These are phyloP conservation scores for Petunia hybrid DNA, from an alignment of 305 asterid genomes.

Conservation along the genomic window DNA sequence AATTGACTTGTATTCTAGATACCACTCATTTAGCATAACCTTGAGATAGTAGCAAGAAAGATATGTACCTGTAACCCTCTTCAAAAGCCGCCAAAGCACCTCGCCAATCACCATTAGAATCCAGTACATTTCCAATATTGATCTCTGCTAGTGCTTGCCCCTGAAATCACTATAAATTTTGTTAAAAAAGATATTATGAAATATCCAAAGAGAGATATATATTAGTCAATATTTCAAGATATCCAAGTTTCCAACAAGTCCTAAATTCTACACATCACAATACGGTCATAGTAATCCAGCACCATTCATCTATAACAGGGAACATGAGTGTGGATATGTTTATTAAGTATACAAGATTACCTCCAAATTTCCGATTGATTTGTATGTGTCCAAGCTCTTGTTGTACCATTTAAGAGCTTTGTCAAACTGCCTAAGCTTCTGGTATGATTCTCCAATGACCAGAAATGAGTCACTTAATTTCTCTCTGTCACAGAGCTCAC, in stretches of 20 bases:
- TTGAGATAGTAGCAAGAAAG: slow-evolving; percentile 27
- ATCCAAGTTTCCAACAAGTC: not conserved
- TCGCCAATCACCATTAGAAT: slow-evolving; percentile 67
- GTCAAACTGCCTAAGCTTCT: slow-evolving; percentile 68
- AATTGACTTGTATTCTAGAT: slow-evolving; percentile 21
- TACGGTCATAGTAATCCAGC: slow-evolving; percentile 6
- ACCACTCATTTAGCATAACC: slow-evolving; percentile 18
- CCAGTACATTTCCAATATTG: slow-evolving; percentile 82
- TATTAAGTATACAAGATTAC: slow-evolving; percentile 51
- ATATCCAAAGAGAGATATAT: slow-evolving; percentile 11
- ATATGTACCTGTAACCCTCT: slow-evolving; percentile 82
- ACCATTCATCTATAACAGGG: slow-evolving; percentile 9
- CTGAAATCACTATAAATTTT: slow-evolving; percentile 52
- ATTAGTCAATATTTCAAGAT: not conserved
- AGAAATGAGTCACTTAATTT: slow-evolving; percentile 86
- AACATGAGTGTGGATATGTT: not conserved
- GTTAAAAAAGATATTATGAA: not conserved
- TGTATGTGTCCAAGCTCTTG: slow-evolving; percentile 77
- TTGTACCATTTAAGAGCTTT: slow-evolving; percentile 85
- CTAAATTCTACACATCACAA: slow-evolving; percentile 12
- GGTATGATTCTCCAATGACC: slow-evolving; percentile 83
- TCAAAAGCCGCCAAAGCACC: slow-evolving; percentile 79
- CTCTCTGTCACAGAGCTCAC: slow-evolving; percentile 83
- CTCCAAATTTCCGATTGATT: slow-evolving; percentile 87
- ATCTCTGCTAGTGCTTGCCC: slow-evolving; percentile 95